Evolutionary conservation across 1,284 basidiomycete genomes (phyloP), one percentile per base, ranked within the genome.

Genomic region (Flammula alnicola): DNA sequence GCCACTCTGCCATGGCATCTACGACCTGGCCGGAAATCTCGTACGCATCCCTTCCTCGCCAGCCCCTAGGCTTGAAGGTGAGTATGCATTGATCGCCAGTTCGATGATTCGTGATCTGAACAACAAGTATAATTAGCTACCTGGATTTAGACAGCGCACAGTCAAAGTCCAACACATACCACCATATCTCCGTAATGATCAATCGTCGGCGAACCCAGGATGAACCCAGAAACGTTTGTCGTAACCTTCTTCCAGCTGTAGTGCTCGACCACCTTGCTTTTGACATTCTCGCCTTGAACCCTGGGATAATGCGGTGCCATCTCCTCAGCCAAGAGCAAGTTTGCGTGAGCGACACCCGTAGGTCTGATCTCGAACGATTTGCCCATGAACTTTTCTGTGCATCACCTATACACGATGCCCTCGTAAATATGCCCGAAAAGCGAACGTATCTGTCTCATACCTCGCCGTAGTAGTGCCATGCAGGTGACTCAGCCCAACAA

Each of bases 141-240:
- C 6, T 10, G 25, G 14, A 11, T 12, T n/a, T n/a, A n/a, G n/a
- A n/a, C n/a, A n/a, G n/a, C 4, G 16, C 22, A 20, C 38, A 14
- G 10, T 5, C 16, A 8, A 23, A 26, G 17, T 25, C 16, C n/a
- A 12, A 33, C 4, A 83, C 87, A 72, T 62, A 96, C 91, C 50
- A 84, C 80, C 86, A 97, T 93, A 62, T 97, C 91, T 16, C 95
- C 95, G 63, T 96, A 98, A 75, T 99, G 96, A 66, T 98, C 96
- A 57, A 98, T 98, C 19, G 93, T 92, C 1, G 95, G 94, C 19
- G 83, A 86, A 5, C 95, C 96, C 32, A 96, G 79, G 58, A 98
- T 94, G 64, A 98, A 98, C 22, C 95, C 95, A 7, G 93, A 95
- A 5, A 97, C 81, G 55, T 88, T 92, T 22, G 94, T 95, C 9